These are phyloP conservation scores for Chiua virens DNA, from an alignment of 768 basidiomycete genomes.

Conservation along the genomic window DNA sequence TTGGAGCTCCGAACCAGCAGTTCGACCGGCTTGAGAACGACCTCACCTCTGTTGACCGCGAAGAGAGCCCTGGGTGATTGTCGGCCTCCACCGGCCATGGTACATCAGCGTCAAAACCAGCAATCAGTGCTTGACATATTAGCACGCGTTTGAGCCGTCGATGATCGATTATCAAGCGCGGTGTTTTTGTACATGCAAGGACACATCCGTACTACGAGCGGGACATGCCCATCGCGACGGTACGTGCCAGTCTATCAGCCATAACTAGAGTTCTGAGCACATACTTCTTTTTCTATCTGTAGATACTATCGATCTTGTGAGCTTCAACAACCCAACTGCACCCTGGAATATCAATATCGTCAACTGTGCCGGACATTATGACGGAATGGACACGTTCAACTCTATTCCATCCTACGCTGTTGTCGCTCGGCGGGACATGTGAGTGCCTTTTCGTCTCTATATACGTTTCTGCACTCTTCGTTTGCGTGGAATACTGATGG, in stretches of 20 bases:
- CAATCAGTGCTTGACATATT: conserved; percentile 19
- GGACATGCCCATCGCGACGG: conserved; percentile 25
- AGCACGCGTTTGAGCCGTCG: conserved; percentile 29
- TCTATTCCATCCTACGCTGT: neutral
- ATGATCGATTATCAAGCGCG: conserved; percentile 30
- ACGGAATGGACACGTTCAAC: conserved; percentile 19
- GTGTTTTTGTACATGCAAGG: conserved; percentile 31
- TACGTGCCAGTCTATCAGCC: conserved; percentile 1
- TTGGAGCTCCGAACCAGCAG: conserved; percentile 28
- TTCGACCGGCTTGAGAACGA: conserved; percentile 27
- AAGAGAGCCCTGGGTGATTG: conserved; percentile 25
- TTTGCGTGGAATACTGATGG: too few species aligned
- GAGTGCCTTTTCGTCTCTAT: conserved; percentile 4
- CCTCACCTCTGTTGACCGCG: conserved; percentile 21
- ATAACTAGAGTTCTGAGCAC: too few species aligned
- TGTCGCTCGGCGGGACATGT: conserved; percentile 16
- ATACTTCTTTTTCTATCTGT: too few species aligned
- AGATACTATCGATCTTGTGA: conserved; percentile 22
- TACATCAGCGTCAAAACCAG: conserved; percentile 17
- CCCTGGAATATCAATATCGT: conserved; percentile 30
- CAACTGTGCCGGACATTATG: conserved; percentile 29
- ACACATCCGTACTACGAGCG: conserved; percentile 28
- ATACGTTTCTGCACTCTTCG: too few species aligned
- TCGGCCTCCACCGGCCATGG: conserved; percentile 29
- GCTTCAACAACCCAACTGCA: conserved; percentile 23